phyloP scores from a whole-genome alignment of 1,284 basidiomycete genomes.

The Austroboletus olivaceoglutinosus region DNA sequence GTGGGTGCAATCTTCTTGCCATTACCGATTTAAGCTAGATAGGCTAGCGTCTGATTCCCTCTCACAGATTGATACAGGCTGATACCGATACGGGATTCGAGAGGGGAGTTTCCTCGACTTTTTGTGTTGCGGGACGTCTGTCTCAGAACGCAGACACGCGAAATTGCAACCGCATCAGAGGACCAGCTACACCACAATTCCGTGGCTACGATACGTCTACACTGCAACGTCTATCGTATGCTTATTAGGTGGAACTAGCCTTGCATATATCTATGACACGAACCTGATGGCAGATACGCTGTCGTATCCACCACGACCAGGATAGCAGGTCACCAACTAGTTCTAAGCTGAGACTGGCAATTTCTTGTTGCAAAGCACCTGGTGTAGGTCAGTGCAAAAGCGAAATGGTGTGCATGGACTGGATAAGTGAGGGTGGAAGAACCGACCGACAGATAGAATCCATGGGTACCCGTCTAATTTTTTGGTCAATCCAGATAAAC shows the following conservation, averaged over 20 bases:
- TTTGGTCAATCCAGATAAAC: neutral
- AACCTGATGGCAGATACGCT: conserved; percentile 4
- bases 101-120: no score
- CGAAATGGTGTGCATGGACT: neutral
- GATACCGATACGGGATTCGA: no score
- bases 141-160: no score
- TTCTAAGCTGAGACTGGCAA: conserved; percentile 1
- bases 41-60: conserved; percentile 3
- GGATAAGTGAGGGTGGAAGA: neutral
- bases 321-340: neutral
- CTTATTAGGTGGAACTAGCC: conserved; percentile 3
- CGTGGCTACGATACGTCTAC: neutral
- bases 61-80: neutral
- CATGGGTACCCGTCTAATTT: conserved; percentile 2
- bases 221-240: neutral
- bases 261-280: neutral
- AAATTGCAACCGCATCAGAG: no score
- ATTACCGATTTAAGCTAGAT: conserved; percentile 22
- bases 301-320: neutral
- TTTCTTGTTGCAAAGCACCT: neutral
- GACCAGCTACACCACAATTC: neutral
- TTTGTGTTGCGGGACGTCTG: no score
- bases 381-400: neutral
- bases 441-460: neutral
- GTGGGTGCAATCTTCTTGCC: conserved; percentile 5